A percentile compares a stretch with the other conserved stretches of the same genome.
Evolutionary conservation across 495 filamentous ascomycete species (phyloP).

Genomic region (Neurospora africana): DNA sequence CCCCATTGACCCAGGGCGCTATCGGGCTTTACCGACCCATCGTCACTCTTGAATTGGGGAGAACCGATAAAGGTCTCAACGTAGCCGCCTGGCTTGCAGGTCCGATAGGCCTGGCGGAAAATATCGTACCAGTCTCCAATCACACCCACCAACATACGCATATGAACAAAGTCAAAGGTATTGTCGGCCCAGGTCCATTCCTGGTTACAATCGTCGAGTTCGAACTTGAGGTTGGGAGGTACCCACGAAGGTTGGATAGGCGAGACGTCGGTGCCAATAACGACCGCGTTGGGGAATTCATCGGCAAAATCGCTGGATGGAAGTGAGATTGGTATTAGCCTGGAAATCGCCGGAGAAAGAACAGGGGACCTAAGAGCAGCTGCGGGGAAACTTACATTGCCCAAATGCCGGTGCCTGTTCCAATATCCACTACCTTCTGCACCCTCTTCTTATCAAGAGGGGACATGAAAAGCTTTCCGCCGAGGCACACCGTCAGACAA

Average conservation of each 20-base stretch:
- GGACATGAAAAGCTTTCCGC: slow-evolving; percentile 43
- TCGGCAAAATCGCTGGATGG: slow-evolving; percentile 38
- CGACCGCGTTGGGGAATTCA: slow-evolving; percentile 31
- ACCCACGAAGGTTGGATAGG: slow-evolving; percentile 31
- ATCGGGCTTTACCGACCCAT: not conserved
- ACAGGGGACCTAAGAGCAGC: not conserved
- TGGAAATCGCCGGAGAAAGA: not conserved
- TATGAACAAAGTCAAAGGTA: slow-evolving; percentile 49
- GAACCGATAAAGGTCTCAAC: slow-evolving; percentile 11
- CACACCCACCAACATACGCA: slow-evolving; percentile 38
- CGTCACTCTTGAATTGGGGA: not conserved
- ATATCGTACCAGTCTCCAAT: slow-evolving; percentile 42
- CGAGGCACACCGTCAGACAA: slow-evolving; percentile 26
- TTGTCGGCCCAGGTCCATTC: slow-evolving; percentile 34
- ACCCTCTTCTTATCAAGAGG: slow-evolving; percentile 29
- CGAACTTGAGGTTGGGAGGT: slow-evolving; percentile 37
- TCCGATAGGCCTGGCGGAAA: slow-evolving; percentile 20
- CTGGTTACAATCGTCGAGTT: slow-evolving; percentile 38
- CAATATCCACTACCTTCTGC: slow-evolving; percentile 50
- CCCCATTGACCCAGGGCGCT: slow-evolving; percentile 1
- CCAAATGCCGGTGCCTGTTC: slow-evolving; percentile 45
- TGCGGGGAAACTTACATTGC: slow-evolving; percentile 15
- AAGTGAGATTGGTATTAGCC: not conserved
- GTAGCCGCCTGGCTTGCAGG: slow-evolving; percentile 11
- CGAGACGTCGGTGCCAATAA: slow-evolving; percentile 42